Conservation (phyloP, 495 filamentous ascomycete species). For the Xylaria telfairii region DNA sequence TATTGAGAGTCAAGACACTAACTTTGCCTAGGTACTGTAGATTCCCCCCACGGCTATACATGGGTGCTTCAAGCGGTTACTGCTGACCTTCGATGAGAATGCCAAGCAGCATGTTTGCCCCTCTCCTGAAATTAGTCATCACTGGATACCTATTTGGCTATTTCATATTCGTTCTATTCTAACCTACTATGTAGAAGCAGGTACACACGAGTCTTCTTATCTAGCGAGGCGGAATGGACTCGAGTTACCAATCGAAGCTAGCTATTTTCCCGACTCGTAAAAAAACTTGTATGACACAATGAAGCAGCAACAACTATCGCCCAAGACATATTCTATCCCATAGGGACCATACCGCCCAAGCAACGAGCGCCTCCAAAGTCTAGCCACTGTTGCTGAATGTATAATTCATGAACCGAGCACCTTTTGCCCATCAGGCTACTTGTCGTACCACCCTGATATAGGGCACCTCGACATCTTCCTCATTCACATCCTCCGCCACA, state of each 20-base stretch:
- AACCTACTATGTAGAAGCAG: background rate
- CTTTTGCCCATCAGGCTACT: background rate
- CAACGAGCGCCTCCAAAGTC: constrained; percentile 10
- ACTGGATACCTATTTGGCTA: background rate
- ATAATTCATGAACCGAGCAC: background rate
- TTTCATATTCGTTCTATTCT: background rate
- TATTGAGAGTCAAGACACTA: too few species aligned
- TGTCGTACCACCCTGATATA: constrained; percentile 80
- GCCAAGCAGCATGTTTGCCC: background rate
- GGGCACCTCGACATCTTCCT: constrained; percentile 96
- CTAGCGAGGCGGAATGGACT: background rate
- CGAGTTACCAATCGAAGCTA: background rate
- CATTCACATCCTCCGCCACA: constrained; percentile 85
- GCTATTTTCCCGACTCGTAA: background rate
- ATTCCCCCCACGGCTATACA: too few species aligned
- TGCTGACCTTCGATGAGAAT: background rate
- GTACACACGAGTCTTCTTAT: background rate
- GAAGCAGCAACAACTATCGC: background rate
- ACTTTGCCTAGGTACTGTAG: too few species aligned
- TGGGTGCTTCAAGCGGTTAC: too few species aligned
- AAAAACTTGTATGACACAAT: background rate
- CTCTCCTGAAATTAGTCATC: background rate
- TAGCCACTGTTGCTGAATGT: constrained; percentile 4
- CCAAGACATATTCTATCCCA: constrained; percentile 8
- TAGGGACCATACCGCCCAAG: background rate